phyloP scores from a whole-genome alignment of 345 rosid species.

The Eucalyptus virginea region DNA sequence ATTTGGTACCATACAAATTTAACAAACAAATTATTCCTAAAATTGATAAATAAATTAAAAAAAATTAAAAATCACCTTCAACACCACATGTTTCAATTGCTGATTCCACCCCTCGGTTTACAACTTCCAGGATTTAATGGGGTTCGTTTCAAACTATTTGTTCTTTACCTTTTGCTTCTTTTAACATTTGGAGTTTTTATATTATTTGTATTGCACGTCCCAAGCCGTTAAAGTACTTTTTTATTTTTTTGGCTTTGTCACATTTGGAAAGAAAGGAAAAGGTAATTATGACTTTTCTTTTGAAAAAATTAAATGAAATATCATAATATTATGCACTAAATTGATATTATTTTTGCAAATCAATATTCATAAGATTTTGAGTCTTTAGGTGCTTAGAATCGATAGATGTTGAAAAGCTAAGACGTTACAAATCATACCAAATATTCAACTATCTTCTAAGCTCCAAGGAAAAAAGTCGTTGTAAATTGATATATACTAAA shows the following conservation, averaged over 20 bases:
- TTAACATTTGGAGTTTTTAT: neutral
- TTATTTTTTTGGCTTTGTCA: neutral
- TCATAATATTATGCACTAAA: neutral
- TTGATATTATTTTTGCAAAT: neutral
- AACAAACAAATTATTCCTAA: neutral
- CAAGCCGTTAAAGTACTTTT: neutral
- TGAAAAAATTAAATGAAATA: neutral
- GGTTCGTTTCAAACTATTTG: neutral
- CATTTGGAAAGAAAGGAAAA: neutral
- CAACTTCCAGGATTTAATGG: neutral
- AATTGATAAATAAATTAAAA: neutral
- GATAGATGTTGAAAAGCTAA: neutral
- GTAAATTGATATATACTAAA: neutral
- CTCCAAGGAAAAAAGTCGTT: rapidly evolving
- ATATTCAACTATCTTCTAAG: neutral
- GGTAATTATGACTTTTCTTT: neutral
- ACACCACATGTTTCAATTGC: neutral
- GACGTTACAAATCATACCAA: neutral
- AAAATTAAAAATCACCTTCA: neutral
- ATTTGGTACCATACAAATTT: neutral
- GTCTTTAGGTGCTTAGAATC: neutral
- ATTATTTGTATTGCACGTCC: neutral
- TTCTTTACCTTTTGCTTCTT: neutral
- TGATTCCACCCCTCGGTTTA: neutral
- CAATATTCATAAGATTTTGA: neutral